Percentiles rank a stretch among this genome's conserved stretches.
Conservation (phyloP, 2,329 filamentous ascomycete species). For the Neurospora sp. region DNA sequence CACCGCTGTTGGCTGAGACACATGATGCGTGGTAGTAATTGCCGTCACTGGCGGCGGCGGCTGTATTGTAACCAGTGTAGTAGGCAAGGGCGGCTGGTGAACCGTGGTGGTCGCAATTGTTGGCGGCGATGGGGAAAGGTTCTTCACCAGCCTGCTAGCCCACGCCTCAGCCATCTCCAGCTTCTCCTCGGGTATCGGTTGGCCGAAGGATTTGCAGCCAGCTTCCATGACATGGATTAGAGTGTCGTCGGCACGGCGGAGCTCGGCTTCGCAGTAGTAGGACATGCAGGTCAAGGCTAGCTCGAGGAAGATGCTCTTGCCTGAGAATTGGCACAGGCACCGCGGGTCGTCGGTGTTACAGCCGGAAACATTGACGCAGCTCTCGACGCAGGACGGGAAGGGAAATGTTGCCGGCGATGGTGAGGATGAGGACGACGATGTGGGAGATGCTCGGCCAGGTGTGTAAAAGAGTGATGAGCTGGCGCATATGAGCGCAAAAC, state of each 20-base stretch:
- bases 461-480: background rate
- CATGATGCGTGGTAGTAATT: background rate
- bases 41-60: background rate
- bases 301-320: slow-evolving; percentile 24
- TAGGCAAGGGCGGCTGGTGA: slow-evolving; percentile 1
- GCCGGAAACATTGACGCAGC: slow-evolving; percentile 25
- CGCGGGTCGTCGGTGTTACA: slow-evolving; percentile 22
- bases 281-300: slow-evolving; percentile 29
- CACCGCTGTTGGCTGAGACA: background rate
- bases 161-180: slow-evolving; percentile 23
- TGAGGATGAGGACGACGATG: background rate
- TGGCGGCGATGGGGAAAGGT: slow-evolving; percentile 13
- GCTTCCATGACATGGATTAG: slow-evolving; percentile 24
- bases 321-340: slow-evolving; percentile 27
- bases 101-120: slow-evolving; percentile 4
- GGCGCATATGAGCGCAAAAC: slow-evolving; percentile 7
- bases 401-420: slow-evolving; percentile 2
- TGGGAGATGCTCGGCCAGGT: background rate
- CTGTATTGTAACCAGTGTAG: background rate
- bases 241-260: slow-evolving; percentile 20
- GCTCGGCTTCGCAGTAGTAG: slow-evolving; percentile 24
- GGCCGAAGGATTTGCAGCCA: slow-evolving; percentile 22
- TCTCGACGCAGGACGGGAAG: slow-evolving; percentile 23
- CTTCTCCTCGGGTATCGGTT: slow-evolving; percentile 23
- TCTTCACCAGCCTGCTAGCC: slow-evolving; percentile 13